These are phyloP conservation scores for Pseudognaphalium luteoalbum DNA, from an alignment of 129 eudicot genomes.

Conservation along the genomic window DNA sequence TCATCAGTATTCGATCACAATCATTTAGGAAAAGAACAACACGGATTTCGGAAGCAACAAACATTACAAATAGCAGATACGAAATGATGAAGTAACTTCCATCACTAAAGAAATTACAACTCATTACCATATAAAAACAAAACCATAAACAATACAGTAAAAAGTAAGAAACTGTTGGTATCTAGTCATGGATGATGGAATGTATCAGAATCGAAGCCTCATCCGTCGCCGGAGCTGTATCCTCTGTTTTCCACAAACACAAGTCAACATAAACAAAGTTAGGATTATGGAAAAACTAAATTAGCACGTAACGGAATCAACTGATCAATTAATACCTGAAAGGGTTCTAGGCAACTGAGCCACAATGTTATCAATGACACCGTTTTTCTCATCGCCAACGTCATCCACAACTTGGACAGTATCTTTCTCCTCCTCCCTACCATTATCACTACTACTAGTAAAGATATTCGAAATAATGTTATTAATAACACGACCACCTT, in stretches of 20 bases:
- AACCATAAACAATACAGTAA: background rate
- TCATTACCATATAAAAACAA: background rate
- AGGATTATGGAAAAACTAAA: background rate
- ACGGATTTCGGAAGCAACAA: background rate
- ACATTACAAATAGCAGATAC: background rate
- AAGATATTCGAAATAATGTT: constrained; percentile 2
- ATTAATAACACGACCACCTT: constrained; percentile 26
- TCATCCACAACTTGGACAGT: background rate
- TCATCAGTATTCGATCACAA: too few relatives aligned
- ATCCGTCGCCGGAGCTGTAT: constrained; percentile 53
- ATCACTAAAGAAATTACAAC: background rate
- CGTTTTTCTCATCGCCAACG: background rate
- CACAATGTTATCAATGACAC: constrained; percentile 34
- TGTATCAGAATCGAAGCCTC: constrained; percentile 79
- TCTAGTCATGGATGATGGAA: constrained; percentile 75
- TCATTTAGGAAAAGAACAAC: too few relatives aligned
- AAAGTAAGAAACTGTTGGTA: background rate
- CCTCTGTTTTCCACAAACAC: constrained; percentile 38
- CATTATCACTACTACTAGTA: background rate
- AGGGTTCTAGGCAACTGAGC: constrained; percentile 50
- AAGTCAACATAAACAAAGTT: background rate
- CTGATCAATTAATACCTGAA: constrained; percentile 29
- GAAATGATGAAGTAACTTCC: background rate
- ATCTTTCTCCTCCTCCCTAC: constrained; percentile 12
- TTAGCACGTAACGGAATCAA: too few relatives aligned